These are phyloP conservation scores for Naganishia randhawae DNA, from an alignment of 768 basidiomycete genomes.

Conservation along the genomic window DNA sequence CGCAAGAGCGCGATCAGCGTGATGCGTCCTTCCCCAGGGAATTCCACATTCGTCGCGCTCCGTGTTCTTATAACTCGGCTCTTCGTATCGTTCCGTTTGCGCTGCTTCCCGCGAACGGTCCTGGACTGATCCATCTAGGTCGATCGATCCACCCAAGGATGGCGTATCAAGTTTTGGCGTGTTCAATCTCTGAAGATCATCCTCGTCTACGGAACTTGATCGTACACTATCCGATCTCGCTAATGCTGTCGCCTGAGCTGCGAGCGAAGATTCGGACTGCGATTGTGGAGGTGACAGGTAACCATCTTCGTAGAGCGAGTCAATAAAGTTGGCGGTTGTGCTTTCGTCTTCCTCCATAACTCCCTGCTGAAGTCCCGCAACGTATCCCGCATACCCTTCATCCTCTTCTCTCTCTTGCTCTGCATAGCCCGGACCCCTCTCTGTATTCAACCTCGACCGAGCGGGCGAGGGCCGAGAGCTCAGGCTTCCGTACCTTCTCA, in stretches of 20 bases:
- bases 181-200: background rate
- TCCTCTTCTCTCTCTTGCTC: conserved; percentile 25
- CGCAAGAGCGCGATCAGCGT: conserved; percentile 39
- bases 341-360: conserved; percentile 17
- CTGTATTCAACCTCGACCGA: background rate
- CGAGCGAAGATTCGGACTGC: conserved; percentile 17
- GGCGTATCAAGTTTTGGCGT: conserved; percentile 41
- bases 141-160: too few relatives aligned
- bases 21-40: conserved; percentile 46
- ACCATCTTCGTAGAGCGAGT: conserved; percentile 48
- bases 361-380: background rate
- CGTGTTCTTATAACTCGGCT: background rate
- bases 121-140: too few relatives aligned
- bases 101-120: conserved; percentile 20
- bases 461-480: conserved; percentile 6
- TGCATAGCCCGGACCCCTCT: conserved; percentile 2
- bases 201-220: background rate
- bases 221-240: background rate
- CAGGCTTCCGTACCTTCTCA: conserved; percentile 12
- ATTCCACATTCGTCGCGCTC: conserved; percentile 40
- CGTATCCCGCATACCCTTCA: conserved; percentile 18
- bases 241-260: background rate
- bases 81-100: conserved; percentile 28
- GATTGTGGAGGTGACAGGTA: conserved; percentile 46
- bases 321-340: conserved; percentile 33